phyloP scores from a whole-genome alignment of 768 basidiomycete genomes.

The Trametes cinnabarina region DNA sequence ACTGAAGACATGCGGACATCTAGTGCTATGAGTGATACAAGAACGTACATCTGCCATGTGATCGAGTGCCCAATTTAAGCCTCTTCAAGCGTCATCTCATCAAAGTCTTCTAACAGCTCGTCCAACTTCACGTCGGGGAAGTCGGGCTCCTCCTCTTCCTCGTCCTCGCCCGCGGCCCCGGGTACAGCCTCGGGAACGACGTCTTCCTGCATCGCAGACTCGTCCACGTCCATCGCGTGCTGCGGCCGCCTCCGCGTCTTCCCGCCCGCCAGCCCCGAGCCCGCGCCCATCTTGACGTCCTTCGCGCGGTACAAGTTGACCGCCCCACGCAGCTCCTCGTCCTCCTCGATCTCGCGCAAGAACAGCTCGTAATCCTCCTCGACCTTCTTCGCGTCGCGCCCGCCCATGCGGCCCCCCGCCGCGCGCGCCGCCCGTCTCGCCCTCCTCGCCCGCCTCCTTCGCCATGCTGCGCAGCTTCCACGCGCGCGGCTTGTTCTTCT shows the following conservation, averaged over 20 bases:
- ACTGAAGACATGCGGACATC: no score
- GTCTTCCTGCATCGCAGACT: slow-evolving; percentile 39
- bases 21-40: not conserved
- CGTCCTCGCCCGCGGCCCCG: slow-evolving; percentile 76
- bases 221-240: slow-evolving; percentile 72
- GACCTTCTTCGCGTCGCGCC: slow-evolving; percentile 87
- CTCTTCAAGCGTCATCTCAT: slow-evolving; percentile 79
- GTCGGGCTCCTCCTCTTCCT: slow-evolving; percentile 81
- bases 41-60: not conserved
- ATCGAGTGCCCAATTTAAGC: not conserved
- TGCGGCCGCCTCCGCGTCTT: slow-evolving; percentile 44
- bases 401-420: slow-evolving; percentile 90
- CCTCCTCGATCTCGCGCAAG: slow-evolving; percentile 91
- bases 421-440: slow-evolving; percentile 69
- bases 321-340: slow-evolving; percentile 81
- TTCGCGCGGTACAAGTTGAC: slow-evolving; percentile 84
- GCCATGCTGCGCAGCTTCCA: slow-evolving; percentile 94
- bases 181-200: slow-evolving; percentile 80
- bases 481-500: slow-evolving; percentile 79
- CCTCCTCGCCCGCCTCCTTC: slow-evolving; percentile 86
- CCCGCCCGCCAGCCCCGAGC: slow-evolving; percentile 35
- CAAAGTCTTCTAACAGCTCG: slow-evolving; percentile 88
- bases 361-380: slow-evolving; percentile 97
- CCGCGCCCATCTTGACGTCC: slow-evolving; percentile 53
- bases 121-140: slow-evolving; percentile 86